Evolutionary conservation across 2,329 filamentous ascomycete genomes (phyloP).

Genomic region (Graphilbum ipis-grandicollis): DNA sequence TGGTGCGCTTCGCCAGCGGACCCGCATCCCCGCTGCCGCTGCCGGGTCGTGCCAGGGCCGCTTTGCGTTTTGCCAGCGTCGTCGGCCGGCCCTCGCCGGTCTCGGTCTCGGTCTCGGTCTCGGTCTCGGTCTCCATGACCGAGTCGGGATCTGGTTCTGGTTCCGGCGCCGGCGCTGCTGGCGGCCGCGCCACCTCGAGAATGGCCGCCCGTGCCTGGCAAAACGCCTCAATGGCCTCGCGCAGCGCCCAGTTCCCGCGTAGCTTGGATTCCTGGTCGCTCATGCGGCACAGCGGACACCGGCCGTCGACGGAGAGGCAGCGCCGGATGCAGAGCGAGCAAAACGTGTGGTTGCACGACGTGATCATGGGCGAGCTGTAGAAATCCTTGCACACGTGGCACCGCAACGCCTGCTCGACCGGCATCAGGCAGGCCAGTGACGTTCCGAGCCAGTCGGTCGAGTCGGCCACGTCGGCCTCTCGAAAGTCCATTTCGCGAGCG

Average conservation of each 20-base stretch:
- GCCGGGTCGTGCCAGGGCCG: constrained; percentile 14
- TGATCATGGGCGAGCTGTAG: constrained; percentile 86
- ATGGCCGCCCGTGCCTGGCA: constrained; percentile 42
- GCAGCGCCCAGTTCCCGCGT: constrained; percentile 66
- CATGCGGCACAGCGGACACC: constrained; percentile 70
- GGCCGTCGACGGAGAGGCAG: constrained; percentile 65
- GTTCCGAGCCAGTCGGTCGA: constrained; percentile 76
- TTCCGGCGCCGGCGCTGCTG: constrained; percentile 11
- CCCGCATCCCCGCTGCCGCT: constrained; percentile 13
- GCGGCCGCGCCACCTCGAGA: constrained; percentile 43
- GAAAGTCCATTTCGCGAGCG: constrained; percentile 4
- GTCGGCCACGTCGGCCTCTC: constrained; percentile 38
- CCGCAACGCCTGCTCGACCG: constrained; percentile 70
- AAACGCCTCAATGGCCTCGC: constrained; percentile 74
- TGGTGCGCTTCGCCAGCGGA: constrained; percentile 28
- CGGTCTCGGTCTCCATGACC: no score
- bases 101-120: not conserved
- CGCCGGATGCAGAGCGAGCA: constrained; percentile 91
- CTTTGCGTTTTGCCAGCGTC: constrained; percentile 34
- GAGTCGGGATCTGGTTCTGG: no score
- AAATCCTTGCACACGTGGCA: constrained; percentile 99
- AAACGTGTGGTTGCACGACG: constrained; percentile 87
- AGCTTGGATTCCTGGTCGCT: constrained; percentile 71
- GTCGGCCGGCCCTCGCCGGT: not conserved
- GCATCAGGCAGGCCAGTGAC: constrained; percentile 44